These are phyloP conservation scores for Sicyos baderoa DNA, from an alignment of 306 rosid genomes.

Conservation along the genomic window DNA sequence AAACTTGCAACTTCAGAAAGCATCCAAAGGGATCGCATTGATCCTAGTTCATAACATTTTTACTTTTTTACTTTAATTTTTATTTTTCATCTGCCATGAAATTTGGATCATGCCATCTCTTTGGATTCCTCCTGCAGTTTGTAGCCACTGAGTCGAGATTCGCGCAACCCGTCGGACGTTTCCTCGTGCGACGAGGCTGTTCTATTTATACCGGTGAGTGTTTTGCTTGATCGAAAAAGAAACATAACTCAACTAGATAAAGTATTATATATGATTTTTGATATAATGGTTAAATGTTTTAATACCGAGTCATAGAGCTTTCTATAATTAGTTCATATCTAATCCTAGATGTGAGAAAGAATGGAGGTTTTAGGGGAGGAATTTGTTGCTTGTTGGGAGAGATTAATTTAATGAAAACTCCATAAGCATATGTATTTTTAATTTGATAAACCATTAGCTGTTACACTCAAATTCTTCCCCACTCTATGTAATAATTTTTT, in stretches of 20 bases:
- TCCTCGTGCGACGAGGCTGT: background rate
- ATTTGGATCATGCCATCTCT: slow-evolving; percentile 54
- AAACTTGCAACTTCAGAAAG: slow-evolving; percentile 33
- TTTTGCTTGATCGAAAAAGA: background rate
- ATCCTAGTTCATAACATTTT: slow-evolving; percentile 26
- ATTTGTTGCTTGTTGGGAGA: background rate
- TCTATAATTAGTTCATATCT: background rate
- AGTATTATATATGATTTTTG: no score
- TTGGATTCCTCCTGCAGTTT: slow-evolving; percentile 19
- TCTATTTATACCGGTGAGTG: background rate
- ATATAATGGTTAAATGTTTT: no score
- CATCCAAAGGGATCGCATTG: slow-evolving; percentile 34
- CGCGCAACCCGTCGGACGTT: background rate
- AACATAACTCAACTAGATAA: background rate
- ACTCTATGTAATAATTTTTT: no score
- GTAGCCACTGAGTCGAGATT: background rate
- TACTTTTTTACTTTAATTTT: no score
- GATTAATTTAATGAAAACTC: background rate
- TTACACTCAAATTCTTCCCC: no score
- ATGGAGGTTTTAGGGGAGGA: background rate
- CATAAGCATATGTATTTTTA: no score
- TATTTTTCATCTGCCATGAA: background rate
- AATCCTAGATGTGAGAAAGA: background rate
- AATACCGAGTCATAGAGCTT: background rate
- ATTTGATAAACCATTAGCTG: no score